Evolutionary conservation across 257 asterid species (phyloP), one percentile per base, ranked within the genome.

Genomic region (Fraxinus cuspidata): DNA sequence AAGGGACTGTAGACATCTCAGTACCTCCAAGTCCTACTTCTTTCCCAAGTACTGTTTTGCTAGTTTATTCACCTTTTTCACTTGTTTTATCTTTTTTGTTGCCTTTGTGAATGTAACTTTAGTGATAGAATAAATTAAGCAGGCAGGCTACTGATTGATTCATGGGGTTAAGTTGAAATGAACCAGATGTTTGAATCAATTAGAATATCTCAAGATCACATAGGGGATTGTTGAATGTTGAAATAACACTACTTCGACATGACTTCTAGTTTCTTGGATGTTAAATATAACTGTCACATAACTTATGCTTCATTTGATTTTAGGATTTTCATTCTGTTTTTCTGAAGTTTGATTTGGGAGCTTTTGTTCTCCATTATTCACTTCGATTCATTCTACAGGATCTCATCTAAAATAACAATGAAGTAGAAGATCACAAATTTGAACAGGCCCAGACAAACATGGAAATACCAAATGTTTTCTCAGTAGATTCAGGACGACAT

Each of bases 11-110:
- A 1, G 93, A 85, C 5, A 83, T 86, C 37, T 88, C 88, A 5
- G 73, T 83, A 68, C 92, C 94, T 28, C 94, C 90, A 7, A 76
- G 79, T 77, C 89, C 92, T 63, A 35, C 80, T 77, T 89, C 89
- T 5, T 87, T 87, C 53, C 70, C 86, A 1, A 87, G 87, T 74
- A 5, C 87, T 32, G 7, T 69, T 2, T 82, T 82, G 74, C 40
- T 72, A 21, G 13, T 28, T 38, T 16, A 7, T 28, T n/a, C 12
- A 27, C 19, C 28, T 34, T 76, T 44, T 16, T 56, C n/a, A 3
- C 3, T 47, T 21, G 13, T 37, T 23, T 5, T 6, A n/a, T 64
- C 58, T 5, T 29, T 53, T 23, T 40, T 56, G 73, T 42, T 74
- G 72, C 34, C 37, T 65, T 56, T 56, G 12, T 21, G 29, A 15